Evolutionary conservation across 345 rosid species (phyloP), one percentile per base, ranked within the genome.

Genomic region (Aquilaria malaccensis): DNA sequence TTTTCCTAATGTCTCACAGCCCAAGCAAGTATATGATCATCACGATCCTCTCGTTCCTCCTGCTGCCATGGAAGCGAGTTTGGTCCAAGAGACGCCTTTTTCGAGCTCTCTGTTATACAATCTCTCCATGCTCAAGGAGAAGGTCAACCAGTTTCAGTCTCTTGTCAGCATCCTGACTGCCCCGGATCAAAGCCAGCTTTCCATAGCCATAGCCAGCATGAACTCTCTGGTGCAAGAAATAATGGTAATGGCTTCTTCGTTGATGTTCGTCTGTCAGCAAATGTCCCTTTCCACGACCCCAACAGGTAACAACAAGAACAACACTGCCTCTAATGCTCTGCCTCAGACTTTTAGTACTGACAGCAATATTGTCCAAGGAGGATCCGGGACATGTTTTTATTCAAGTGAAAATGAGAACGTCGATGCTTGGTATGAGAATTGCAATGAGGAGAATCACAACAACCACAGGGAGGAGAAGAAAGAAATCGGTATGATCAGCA

Each of bases 181-280:
- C 2, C 54, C 69, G 1, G 72, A 65, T 11, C 81, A 61, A 15
- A 48, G 33, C 14, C 83, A 71, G n/a, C 76, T 50, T n/a, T 63
- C 13, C 0, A 31, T 69, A 13, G 82, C 85, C 51, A 49, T 78
- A 22, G 69, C 84, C 45, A 81, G 61, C 75, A 70, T 86, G 53
- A 71, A 65, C 31, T 71, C 76, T 59, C 62, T 76, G 62, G 74
- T 88, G 70, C 90, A 86, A 73, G 92, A 86, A 50, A 78, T 88
- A 57, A 82, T 86, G 45, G 63, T 74, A 10, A 46, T 80, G 4
- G 81, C 98, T 3, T 82, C 98, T 58, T 80, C 98, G 1, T 77
- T 88, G 76, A 51, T 85, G 76, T 68, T 68, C 67, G 66, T 80
- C 41, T 86, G 86, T 78, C 96, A 91, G 55, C 95, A 86, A 56